phyloP scores from a whole-genome alignment of 208 protist species.

The Leishmania guyanensis region DNA sequence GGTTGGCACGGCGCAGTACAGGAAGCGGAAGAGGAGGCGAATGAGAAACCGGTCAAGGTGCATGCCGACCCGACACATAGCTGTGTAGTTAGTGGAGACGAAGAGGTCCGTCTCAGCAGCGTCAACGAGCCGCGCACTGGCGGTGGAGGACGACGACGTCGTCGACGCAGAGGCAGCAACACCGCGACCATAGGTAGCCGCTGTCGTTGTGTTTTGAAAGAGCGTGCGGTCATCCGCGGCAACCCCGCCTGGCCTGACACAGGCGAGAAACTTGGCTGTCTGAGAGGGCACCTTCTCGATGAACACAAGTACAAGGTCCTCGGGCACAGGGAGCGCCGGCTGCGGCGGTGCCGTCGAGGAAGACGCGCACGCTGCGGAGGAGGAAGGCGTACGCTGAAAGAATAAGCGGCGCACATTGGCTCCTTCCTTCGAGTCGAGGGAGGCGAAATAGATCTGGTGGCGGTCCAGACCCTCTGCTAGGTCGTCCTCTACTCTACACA shows the following conservation, averaged over 20 bases:
- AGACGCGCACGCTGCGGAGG: not conserved
- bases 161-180: not conserved
- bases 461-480: slow-evolving; percentile 45
- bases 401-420: slow-evolving; percentile 53
- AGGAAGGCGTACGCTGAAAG: slow-evolving; percentile 16
- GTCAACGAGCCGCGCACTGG: slow-evolving; percentile 19
- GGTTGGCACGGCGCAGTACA: slow-evolving; percentile 57
- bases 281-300: slow-evolving; percentile 75
- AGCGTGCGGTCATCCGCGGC: slow-evolving; percentile 27
- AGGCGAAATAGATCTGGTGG: slow-evolving; percentile 70
- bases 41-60: slow-evolving; percentile 69
- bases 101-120: slow-evolving; percentile 60
- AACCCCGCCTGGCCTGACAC: slow-evolving; percentile 12
- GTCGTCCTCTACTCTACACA: slow-evolving; percentile 23
- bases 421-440: slow-evolving; percentile 57
- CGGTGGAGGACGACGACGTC: not conserved
- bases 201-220: slow-evolving; percentile 3
- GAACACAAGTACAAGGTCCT: slow-evolving; percentile 64
- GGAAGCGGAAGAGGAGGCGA: slow-evolving; percentile 33
- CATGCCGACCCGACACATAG: slow-evolving; percentile 82
- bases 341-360: not conserved
- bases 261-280: slow-evolving; percentile 42
- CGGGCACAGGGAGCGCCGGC: slow-evolving; percentile 21
- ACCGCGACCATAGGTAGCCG: not conserved
- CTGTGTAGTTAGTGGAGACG: slow-evolving; percentile 70